Evolutionary conservation across 148 eudicot genomes (phyloP).

Genomic region (Persicaria tinctoria): DNA sequence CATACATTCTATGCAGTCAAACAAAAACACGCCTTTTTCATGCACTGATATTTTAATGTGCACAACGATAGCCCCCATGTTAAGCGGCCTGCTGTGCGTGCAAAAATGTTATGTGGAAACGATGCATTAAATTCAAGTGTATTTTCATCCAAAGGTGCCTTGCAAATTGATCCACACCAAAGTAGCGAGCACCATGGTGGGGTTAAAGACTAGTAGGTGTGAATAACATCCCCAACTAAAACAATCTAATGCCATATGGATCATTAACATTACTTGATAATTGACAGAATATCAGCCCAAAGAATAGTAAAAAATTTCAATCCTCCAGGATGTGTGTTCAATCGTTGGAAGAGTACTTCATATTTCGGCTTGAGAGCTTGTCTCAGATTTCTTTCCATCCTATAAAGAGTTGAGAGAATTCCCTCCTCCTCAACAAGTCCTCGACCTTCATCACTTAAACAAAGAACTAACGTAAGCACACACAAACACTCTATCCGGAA

Average conservation of each 20-base stretch:
- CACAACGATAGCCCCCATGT: no score
- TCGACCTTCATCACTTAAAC: slow-evolving; percentile 39
- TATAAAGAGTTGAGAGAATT: slow-evolving; percentile 52
- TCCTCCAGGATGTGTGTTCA: slow-evolving; percentile 94
- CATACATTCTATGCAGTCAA: background rate
- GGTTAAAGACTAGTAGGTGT: no score
- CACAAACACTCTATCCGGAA: background rate
- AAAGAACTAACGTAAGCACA: background rate
- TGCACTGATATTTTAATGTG: no score
- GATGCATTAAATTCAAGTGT: no score
- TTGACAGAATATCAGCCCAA: slow-evolving; percentile 70
- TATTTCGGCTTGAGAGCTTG: slow-evolving; percentile 82
- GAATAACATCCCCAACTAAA: background rate
- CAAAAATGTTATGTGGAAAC: no score
- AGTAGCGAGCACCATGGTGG: no score
- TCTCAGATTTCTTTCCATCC: slow-evolving; percentile 79
- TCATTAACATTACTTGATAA: slow-evolving; percentile 63
- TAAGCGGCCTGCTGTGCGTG: no score
- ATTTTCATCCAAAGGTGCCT: no score
- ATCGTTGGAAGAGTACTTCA: slow-evolving; percentile 75
- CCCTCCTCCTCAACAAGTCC: slow-evolving; percentile 53
- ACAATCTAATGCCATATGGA: background rate
- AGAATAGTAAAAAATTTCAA: slow-evolving; percentile 66
- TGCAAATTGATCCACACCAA: no score
- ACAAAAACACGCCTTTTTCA: background rate